Conservation (phyloP, 441 rosid genomes). For the Arabidopsis hybrid region DNA sequence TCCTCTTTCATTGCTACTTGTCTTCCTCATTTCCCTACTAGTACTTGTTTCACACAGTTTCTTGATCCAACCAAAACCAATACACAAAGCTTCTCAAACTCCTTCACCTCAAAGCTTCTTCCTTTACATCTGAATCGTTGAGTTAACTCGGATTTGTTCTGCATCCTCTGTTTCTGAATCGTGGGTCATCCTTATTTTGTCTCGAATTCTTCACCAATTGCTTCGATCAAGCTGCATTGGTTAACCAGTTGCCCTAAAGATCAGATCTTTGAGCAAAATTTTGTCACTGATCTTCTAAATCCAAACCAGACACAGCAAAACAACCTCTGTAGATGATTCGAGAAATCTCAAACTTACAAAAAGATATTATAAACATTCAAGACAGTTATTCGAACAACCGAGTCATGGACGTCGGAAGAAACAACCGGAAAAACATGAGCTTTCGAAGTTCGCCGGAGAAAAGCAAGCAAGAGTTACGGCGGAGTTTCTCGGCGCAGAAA, state of each 20-base stretch:
- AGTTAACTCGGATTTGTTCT: too few species aligned
- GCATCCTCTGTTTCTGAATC: too few species aligned
- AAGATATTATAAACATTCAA: slow-evolving; percentile 44
- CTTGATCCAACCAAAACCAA: slow-evolving; percentile 2
- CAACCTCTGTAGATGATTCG: slow-evolving; percentile 48
- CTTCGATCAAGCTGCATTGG: slow-evolving; percentile 38
- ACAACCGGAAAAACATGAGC: slow-evolving; percentile 28
- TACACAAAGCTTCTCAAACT: neutral
- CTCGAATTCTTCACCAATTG: slow-evolving; percentile 1
- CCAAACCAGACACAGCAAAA: neutral
- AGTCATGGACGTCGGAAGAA: slow-evolving; percentile 54
- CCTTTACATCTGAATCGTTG: too few species aligned
- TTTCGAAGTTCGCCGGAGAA: slow-evolving; percentile 26
- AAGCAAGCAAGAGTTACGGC: slow-evolving; percentile 31
- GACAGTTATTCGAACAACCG: slow-evolving; percentile 40
- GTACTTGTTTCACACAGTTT: neutral
- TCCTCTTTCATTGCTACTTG: slow-evolving; percentile 7
- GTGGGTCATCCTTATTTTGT: neutral
- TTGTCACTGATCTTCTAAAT: neutral
- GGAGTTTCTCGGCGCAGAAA: slow-evolving; percentile 51
- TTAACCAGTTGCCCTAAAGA: neutral
- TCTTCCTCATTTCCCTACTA: slow-evolving; percentile 24
- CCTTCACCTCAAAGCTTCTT: too few species aligned
- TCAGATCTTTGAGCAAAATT: slow-evolving; percentile 4
- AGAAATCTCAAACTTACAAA: slow-evolving; percentile 35